phyloP scores from a whole-genome alignment of 164 flowering plant genomes.

The Saururus chinensis region DNA sequence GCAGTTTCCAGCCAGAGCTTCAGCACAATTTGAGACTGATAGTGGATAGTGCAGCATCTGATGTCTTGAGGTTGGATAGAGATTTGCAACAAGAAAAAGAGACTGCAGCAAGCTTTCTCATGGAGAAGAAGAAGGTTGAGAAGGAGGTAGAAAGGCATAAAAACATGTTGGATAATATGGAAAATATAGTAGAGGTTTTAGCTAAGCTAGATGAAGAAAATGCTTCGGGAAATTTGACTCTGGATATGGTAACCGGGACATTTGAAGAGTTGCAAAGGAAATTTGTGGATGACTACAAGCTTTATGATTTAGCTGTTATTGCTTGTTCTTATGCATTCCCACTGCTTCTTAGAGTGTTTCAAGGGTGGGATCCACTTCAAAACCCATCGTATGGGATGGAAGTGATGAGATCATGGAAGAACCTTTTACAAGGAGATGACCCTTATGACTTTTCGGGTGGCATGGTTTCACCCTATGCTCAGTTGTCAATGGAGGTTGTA shows the following conservation, averaged over 20 bases:
- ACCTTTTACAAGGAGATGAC: slow-evolving; percentile 52
- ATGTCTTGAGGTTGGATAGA: slow-evolving; percentile 54
- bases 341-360: slow-evolving; percentile 57
- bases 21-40: slow-evolving; percentile 73
- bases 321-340: slow-evolving; percentile 74
- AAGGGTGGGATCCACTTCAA: slow-evolving; percentile 86
- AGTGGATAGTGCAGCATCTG: slow-evolving; percentile 59
- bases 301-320: slow-evolving; percentile 66
- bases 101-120: slow-evolving; percentile 47
- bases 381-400: slow-evolving; percentile 60
- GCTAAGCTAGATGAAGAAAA: slow-evolving; percentile 35
- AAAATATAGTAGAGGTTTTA: slow-evolving; percentile 32
- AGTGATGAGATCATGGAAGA: slow-evolving; percentile 52
- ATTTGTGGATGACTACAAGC: slow-evolving; percentile 51
- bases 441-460: slow-evolving; percentile 31
- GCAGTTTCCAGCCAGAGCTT: slow-evolving; percentile 79
- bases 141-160: slow-evolving; percentile 40
- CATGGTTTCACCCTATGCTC: slow-evolving; percentile 46
- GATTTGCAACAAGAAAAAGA: slow-evolving; percentile 71
- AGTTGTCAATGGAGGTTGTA: slow-evolving; percentile 63
- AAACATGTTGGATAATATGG: slow-evolving; percentile 49
- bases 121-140: slow-evolving; percentile 62
- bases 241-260: slow-evolving; percentile 47
- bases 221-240: slow-evolving; percentile 43
- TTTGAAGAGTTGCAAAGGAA: slow-evolving; percentile 44